Evolutionary conservation across 306 rosid genomes (phyloP).

Genomic region (Vigna trinervia): DNA sequence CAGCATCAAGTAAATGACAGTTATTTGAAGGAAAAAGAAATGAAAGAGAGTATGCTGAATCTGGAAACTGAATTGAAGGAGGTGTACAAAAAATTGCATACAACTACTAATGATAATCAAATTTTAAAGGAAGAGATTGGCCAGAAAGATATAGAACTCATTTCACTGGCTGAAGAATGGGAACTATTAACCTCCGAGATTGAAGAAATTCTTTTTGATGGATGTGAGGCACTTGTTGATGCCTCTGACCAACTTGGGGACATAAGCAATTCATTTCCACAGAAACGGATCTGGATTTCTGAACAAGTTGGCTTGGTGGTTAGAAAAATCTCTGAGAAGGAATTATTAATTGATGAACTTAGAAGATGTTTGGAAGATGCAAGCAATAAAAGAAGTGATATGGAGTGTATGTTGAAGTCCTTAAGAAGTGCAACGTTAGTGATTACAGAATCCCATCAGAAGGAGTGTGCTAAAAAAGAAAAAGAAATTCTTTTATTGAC

Average conservation of each 20-base stretch:
- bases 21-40: constrained; percentile 72
- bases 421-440: constrained; percentile 83
- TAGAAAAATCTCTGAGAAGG: constrained; percentile 77
- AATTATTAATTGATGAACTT: constrained; percentile 76
- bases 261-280: constrained; percentile 77
- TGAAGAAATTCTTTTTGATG: constrained; percentile 78
- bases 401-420: constrained; percentile 91
- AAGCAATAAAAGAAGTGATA: constrained; percentile 76
- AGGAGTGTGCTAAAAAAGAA: constrained; percentile 68
- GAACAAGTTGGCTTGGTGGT: constrained; percentile 77
- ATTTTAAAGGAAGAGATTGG: constrained; percentile 61
- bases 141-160: constrained; percentile 61
- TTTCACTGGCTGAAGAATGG: constrained; percentile 74
- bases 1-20: constrained; percentile 76
- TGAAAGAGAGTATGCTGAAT: constrained; percentile 57
- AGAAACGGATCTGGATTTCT: constrained; percentile 91
- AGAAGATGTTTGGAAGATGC: constrained; percentile 86
- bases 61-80: constrained; percentile 74
- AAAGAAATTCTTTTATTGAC: constrained; percentile 63
- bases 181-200: constrained; percentile 72
- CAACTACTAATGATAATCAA: constrained; percentile 55
- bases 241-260: constrained; percentile 70
- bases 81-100: constrained; percentile 56
- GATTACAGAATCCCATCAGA: constrained; percentile 88
- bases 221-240: constrained; percentile 68